Evolutionary conservation across 1,284 basidiomycete species (phyloP), one percentile per base, ranked within the genome.

Genomic region (Ceratobasidium sp.): DNA sequence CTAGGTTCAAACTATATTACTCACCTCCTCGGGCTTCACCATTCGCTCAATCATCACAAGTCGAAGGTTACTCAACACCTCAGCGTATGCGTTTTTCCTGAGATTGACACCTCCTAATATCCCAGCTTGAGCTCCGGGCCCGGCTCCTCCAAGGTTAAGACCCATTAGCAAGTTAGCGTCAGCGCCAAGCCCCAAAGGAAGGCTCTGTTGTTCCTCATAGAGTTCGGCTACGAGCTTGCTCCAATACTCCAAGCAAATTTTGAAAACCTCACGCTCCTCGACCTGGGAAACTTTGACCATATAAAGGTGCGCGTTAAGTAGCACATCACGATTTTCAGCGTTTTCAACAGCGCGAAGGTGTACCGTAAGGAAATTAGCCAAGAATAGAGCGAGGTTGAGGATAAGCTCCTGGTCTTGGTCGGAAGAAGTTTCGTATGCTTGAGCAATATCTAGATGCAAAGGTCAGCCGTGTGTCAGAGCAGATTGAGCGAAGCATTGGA

Each of bases 211-310:
- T 87, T 99, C 98, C 81, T 99, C 97, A 84, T 99, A 99, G n/a
- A 99, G 89, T 84, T 98, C 97, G 9, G 95, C 91, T 10, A 99
- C 98, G n/a, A 99, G 92, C 86, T 98, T 98, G 76, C 95, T 87
- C 98, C 98, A 99, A 86, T 99, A 99, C 84, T 99, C 98, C 82
- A 99, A 87, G 83, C 97, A 99, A 82, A 99, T 98, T 87, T 99
- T 99, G 92, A 99, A 99, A 80, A 99, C 93, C 85, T 99, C 98
- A 74, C 97, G 92, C 84, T 99, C 98, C 82, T 99, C 97, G 40
- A 99, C 98, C 82, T 97, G 97, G 0, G 96, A 97, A 64, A 99
- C 93, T 86, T 99, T 99, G 85, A 99, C 96, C 89, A 99, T 95
- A 86, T 99, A 99, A 46, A 99, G 88, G 86, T 99, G 98, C 0